Conservation (phyloP, 2,329 filamentous ascomycete species). For the Cercospora sojina region DNA sequence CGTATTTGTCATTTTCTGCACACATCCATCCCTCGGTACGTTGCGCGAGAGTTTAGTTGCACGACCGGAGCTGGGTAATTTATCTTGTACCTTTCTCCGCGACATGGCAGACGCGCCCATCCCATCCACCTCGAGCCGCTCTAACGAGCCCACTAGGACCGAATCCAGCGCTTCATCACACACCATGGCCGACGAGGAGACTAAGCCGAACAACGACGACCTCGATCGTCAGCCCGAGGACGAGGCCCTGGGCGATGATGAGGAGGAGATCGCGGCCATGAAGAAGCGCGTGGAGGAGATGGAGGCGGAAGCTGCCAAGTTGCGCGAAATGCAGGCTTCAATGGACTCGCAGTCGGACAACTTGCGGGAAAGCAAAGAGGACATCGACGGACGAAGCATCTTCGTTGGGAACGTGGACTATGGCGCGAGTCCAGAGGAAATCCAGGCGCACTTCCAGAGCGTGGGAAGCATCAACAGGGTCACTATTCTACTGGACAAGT, state of each 20-base stretch:
- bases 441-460: slow-evolving; percentile 96
- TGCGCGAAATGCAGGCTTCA: slow-evolving; percentile 56
- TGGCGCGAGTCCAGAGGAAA: slow-evolving; percentile 92
- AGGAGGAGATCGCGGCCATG: slow-evolving; percentile 51
- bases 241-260: slow-evolving; percentile 39
- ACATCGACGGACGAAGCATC: slow-evolving; percentile 90
- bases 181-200: slow-evolving; percentile 34
- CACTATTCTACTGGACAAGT: slow-evolving; percentile 96
- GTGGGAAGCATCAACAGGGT: slow-evolving; percentile 97
- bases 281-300: slow-evolving; percentile 57
- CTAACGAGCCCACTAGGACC: slow-evolving; percentile 14
- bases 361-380: slow-evolving; percentile 88
- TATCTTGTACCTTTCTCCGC: neutral
- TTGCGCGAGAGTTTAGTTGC: neutral
- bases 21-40: neutral
- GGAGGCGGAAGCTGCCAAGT: slow-evolving; percentile 57
- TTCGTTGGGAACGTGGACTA: slow-evolving; percentile 99
- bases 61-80: slow-evolving; percentile 3
- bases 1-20: slow-evolving; percentile 1
- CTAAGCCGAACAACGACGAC: slow-evolving; percentile 30
- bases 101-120: slow-evolving; percentile 9
- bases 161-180: slow-evolving; percentile 24
- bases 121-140: neutral
- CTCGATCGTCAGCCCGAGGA: slow-evolving; percentile 31
- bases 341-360: slow-evolving; percentile 83